Percentiles rank a stretch among this genome's conserved stretches.
These are phyloP conservation scores for Leccinum fallax DNA, from an alignment of 1,284 basidiomycete genomes.

Conservation along the genomic window DNA sequence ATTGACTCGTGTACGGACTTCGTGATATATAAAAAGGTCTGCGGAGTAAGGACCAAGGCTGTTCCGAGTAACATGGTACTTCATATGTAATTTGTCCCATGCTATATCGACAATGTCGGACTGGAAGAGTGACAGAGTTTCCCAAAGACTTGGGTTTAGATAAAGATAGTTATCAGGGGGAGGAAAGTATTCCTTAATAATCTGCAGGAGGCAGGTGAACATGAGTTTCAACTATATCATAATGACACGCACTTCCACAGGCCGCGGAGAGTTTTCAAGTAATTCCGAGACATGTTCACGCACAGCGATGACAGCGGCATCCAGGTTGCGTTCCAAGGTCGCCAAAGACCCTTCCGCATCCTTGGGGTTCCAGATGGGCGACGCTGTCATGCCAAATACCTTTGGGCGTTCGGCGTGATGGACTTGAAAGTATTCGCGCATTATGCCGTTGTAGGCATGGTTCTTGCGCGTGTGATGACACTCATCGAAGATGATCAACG, in stretches of 20 bases:
- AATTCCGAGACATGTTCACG: conserved; percentile 67
- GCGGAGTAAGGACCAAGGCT: conserved; percentile 57
- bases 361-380: conserved; percentile 77
- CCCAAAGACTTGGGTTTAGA: conserved; percentile 55
- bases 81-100: conserved; percentile 56
- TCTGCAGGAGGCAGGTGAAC: conserved; percentile 38
- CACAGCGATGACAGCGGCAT: conserved; percentile 75
- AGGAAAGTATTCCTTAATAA: conserved; percentile 57
- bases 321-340: conserved; percentile 69
- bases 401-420: conserved; percentile 59
- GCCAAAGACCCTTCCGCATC: conserved; percentile 60
- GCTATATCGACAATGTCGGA: conserved; percentile 47
- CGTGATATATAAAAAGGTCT: conserved; percentile 62
- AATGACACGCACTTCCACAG: conserved; percentile 56
- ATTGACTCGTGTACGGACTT: conserved; percentile 52
- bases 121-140: conserved; percentile 52
- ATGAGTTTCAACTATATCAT: neutral
- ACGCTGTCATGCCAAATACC: conserved; percentile 89
- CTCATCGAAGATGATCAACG: conserved; percentile 82
- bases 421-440: conserved; percentile 72
- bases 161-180: conserved; percentile 56
- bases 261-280: conserved; percentile 58
- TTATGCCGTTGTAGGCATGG: conserved; percentile 79
- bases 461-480: conserved; percentile 80
- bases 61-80: conserved; percentile 59